Conservation (phyloP, 2,329 filamentous ascomycete species). For the Colletotrichum sp. region DNA sequence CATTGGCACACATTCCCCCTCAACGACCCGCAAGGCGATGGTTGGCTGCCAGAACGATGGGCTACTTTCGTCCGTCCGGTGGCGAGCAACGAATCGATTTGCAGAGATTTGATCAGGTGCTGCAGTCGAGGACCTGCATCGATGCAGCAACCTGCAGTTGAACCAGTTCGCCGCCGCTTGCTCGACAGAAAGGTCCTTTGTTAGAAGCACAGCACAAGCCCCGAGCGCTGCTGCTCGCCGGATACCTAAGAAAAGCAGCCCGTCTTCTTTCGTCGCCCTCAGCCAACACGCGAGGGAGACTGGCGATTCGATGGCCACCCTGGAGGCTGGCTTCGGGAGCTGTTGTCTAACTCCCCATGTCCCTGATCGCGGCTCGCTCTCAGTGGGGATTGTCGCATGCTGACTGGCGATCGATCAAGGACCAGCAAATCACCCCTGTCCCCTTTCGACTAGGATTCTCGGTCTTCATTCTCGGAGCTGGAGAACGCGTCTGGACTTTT, state of each 20-base stretch:
- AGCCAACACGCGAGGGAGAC: background rate
- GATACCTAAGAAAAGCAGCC: background rate
- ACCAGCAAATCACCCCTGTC: background rate
- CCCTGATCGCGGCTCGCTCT: background rate
- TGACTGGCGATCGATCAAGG: slow-evolving; percentile 6
- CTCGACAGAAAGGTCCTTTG: background rate
- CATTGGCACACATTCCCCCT: background rate
- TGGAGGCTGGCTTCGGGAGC: background rate
- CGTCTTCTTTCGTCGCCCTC: background rate
- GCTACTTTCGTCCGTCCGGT: background rate
- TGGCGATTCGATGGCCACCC: background rate
- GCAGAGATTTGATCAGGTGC: background rate
- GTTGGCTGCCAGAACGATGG: background rate
- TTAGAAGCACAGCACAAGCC: background rate
- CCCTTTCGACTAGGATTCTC: background rate
- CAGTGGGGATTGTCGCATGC: background rate
- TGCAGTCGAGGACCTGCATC: background rate
- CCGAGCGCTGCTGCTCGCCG: background rate
- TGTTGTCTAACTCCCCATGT: background rate
- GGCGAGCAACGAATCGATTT: background rate
- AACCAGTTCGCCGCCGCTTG: background rate
- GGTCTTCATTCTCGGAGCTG: background rate
- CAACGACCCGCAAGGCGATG: background rate
- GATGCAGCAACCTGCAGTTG: background rate
- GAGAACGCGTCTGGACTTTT: background rate